phyloP scores from a whole-genome alignment of 73 alveolate genomes.

The Blepharisma stoltei region DNA sequence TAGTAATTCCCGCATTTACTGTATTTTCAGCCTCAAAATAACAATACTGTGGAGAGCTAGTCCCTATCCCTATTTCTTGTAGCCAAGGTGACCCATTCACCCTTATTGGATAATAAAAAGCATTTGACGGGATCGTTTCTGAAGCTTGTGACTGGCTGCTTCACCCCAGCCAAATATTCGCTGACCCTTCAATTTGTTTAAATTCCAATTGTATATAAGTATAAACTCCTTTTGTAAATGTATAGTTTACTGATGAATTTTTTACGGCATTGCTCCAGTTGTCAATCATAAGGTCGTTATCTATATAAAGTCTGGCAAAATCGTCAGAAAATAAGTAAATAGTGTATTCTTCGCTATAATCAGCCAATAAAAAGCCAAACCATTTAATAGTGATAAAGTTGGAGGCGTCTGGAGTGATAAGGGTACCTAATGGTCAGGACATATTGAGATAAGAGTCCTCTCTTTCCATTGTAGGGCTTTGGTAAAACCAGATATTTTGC shows the following conservation, averaged over 20 bases:
- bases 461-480: background rate
- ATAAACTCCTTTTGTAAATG: background rate
- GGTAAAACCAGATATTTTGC: conserved; percentile 22
- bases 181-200: background rate
- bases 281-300: conserved; percentile 46
- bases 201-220: background rate
- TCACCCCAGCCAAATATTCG: background rate
- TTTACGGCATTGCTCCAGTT: background rate
- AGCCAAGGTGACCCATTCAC: conserved; percentile 16
- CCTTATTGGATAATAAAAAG: conserved; percentile 5
- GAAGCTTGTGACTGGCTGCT: conserved; percentile 7
- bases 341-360: conserved; percentile 50
- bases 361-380: background rate
- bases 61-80: background rate
- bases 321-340: conserved; percentile 73
- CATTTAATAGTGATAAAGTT: background rate
- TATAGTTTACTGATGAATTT: background rate
- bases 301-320: conserved; percentile 62
- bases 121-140: background rate
- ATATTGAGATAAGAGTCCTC: background rate
- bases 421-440: background rate
- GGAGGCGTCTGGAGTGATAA: background rate
- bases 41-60: background rate
- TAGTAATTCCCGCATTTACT: background rate
- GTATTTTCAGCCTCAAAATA: background rate